Percentiles rank a stretch among this genome's conserved stretches.
These are phyloP conservation scores for Hyaloperonospora brassicae DNA, from an alignment of 352 stramenopile genomes.

Conservation along the genomic window DNA sequence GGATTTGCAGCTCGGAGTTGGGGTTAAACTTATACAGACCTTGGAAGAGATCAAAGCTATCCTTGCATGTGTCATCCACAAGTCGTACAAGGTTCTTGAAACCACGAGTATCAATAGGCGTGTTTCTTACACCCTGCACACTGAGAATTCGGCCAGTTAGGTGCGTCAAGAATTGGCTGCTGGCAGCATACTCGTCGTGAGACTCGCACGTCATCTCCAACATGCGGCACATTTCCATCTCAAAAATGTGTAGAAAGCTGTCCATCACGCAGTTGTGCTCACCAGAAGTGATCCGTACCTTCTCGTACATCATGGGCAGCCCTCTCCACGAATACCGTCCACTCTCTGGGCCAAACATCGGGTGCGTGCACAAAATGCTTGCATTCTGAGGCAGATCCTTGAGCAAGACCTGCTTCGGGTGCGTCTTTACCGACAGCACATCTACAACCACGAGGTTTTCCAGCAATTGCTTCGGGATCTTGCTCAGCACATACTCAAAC, in stretches of 20 bases:
- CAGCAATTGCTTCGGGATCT: slow-evolving; percentile 59
- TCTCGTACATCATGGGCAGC: slow-evolving; percentile 95
- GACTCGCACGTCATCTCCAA: slow-evolving; percentile 93
- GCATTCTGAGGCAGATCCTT: slow-evolving; percentile 80
- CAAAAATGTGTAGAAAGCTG: slow-evolving; percentile 92
- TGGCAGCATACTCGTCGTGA: slow-evolving; percentile 94
- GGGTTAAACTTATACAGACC: slow-evolving; percentile 96
- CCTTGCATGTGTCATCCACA: slow-evolving; percentile 94
- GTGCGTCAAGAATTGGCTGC: slow-evolving; percentile 98
- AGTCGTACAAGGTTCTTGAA: slow-evolving; percentile 96
- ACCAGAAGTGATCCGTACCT: slow-evolving; percentile 66
- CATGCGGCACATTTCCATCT: slow-evolving; percentile 95
- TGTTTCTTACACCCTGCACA: slow-evolving; percentile 76
- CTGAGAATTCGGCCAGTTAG: slow-evolving; percentile 94
- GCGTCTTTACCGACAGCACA: slow-evolving; percentile 97
- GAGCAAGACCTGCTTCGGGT: slow-evolving; percentile 91
- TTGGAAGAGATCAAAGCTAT: slow-evolving; percentile 98
- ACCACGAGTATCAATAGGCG: slow-evolving; percentile 93
- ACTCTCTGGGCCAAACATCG: slow-evolving; percentile 96
- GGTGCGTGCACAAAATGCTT: slow-evolving; percentile 95
- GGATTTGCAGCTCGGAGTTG: slow-evolving; percentile 79
- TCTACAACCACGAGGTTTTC: slow-evolving; percentile 92
- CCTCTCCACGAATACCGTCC: slow-evolving; percentile 92
- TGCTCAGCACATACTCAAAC: slow-evolving; percentile 58
- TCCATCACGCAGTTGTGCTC: slow-evolving; percentile 73